Evolutionary conservation across 768 basidiomycete species (phyloP).

Genomic region (Boletales sp.): DNA sequence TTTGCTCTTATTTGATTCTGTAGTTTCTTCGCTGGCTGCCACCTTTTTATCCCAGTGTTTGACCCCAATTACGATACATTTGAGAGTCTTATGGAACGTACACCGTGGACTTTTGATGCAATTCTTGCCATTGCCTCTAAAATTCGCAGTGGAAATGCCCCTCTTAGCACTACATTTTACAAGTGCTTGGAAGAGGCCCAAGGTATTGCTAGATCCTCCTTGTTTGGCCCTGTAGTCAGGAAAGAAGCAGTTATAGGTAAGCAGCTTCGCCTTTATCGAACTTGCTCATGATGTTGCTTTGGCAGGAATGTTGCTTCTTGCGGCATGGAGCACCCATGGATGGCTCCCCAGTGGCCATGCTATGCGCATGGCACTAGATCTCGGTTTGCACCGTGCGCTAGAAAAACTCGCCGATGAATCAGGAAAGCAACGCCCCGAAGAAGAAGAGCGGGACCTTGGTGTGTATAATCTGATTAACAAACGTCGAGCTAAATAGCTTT

Average conservation of each 20-base stretch:
- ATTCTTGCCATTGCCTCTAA: conserved; percentile 90
- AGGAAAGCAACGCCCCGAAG: conserved; percentile 61
- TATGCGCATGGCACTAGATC: conserved; percentile 92
- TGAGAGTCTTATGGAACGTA: conserved; percentile 86
- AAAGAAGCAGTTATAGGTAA: conserved; percentile 93
- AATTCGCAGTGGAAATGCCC: conserved; percentile 87
- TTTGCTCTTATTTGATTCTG: conserved; percentile 1
- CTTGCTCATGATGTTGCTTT: conserved; percentile 1
- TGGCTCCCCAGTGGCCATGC: conserved; percentile 96
- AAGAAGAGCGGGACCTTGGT: conserved; percentile 88
- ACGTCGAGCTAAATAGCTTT: conserved; percentile 3
- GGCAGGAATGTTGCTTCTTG: conserved; percentile 84
- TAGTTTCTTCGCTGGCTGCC: conserved; percentile 95
- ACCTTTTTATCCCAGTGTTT: conserved; percentile 94
- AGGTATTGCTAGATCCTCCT: conserved; percentile 88
- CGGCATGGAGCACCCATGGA: conserved; percentile 92
- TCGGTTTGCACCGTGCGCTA: conserved; percentile 87
- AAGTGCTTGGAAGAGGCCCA: conserved; percentile 92
- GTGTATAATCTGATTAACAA: conserved; percentile 17
- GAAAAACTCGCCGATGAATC: conserved; percentile 83
- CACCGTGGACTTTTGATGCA: conserved; percentile 94
- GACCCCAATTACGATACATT: conserved; percentile 92
- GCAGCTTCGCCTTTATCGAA: conserved; percentile 16
- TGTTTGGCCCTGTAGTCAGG: conserved; percentile 90
- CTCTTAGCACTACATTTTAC: conserved; percentile 82